Base-by-base conservation (phyloP, 805 yeast genomes). In the Vanderwaltozyma verrucispora region DNA sequence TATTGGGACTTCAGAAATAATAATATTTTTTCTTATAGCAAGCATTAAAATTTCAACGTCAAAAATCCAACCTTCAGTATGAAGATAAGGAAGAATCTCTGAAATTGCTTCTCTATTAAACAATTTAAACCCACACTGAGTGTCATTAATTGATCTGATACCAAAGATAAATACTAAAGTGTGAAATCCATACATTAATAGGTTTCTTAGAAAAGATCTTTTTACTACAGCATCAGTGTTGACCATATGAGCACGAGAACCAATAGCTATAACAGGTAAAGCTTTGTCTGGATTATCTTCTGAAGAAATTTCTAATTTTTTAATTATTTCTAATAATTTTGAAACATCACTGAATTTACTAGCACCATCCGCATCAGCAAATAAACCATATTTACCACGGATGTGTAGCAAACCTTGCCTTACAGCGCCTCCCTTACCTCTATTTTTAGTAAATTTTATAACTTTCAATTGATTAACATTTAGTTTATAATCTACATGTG, bases 341-440 rank as follows among this genome's bases (percentile, higher is more conserved):
- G 53, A 53, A 19, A 82, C 65, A 57, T 88, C 96, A 19, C 72
- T 51, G 55, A 92, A 92, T 47, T 71, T 69, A 19, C 94, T 80
- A 4, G 98, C 97, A 25, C 97, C 97, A 62, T 92, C 98, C 1
- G 97, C 98, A 62, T 92, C 98, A 1, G 95, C 97, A 65, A 92
- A 92, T 9, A 92, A 69, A 10, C 76, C 74, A 49, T 72, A 79
- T 39, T 68, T 57, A 11, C 97, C 98, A 30, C 85, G 65, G 3
- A 79, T 64, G 50, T 75, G 77, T 49, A 79, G 72, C 58, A 92
- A 63, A 6, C 98, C 98, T 59, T 89, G 96, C 14, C 94, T 77
- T 0, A 92, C 97, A 0, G 97, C 98, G 11, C 97, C 96, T 26
- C 94, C 94, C 63, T 89, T 89, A 19, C 98, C 98, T 50, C 98